phyloP scores from a whole-genome alignment of 371 early-diverging fungal genomes.

The Catenaria anguillulae region DNA sequence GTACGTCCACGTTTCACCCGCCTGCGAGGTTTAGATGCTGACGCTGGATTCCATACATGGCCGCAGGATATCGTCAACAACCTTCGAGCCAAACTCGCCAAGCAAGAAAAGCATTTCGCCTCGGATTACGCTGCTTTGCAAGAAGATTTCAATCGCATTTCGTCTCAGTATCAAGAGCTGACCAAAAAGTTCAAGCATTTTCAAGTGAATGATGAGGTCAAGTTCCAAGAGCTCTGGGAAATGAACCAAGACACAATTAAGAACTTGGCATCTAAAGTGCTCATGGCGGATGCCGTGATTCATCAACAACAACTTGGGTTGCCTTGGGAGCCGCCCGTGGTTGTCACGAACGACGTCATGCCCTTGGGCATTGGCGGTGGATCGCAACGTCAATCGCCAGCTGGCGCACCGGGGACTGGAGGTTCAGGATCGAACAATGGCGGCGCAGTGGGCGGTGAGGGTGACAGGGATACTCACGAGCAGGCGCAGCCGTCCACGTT shows the following conservation, averaged over 20 bases:
- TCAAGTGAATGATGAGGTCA: slow-evolving; percentile 24
- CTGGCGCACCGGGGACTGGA: no score
- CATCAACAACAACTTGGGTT: not conserved
- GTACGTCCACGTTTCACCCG: no score
- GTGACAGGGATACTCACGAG: no score
- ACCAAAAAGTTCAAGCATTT: slow-evolving; percentile 37
- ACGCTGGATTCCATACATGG: no score
- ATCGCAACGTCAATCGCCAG: no score
- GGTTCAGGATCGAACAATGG: no score
- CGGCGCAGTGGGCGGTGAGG: no score
- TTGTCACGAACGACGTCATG: not conserved
- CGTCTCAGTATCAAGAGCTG: slow-evolving; percentile 35
- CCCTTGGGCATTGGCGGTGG: no score
- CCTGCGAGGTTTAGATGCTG: no score
- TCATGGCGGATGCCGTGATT: slow-evolving; percentile 2
- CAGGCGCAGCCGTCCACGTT: no score
- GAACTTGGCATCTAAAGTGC: not conserved
- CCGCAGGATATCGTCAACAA: slow-evolving; percentile 26
- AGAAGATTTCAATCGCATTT: slow-evolving; percentile 34
- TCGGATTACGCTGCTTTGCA: slow-evolving; percentile 24
- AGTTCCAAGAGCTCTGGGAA: slow-evolving; percentile 28
- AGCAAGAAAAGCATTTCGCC: slow-evolving; percentile 28
- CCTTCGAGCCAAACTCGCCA: slow-evolving; percentile 26
- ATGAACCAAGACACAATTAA: slow-evolving; percentile 20
- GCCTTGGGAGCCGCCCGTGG: slow-evolving; percentile 1